Evolutionary conservation across 768 basidiomycete genomes (phyloP), one percentile per base, ranked within the genome.

Genomic region (Terana coerulea): DNA sequence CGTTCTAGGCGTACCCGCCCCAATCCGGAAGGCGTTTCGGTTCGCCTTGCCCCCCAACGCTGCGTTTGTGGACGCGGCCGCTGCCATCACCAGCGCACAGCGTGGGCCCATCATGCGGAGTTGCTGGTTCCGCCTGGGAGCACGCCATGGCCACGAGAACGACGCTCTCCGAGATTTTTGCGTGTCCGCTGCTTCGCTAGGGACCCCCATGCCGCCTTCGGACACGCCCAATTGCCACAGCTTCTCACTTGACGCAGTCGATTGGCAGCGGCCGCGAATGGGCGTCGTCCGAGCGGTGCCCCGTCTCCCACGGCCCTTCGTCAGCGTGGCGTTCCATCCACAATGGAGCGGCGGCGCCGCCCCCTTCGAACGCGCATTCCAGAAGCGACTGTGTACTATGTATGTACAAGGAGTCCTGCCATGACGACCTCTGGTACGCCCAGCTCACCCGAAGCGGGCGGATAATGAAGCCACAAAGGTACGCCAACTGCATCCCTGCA

Each of bases 91-190:
- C 19, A 44, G 41, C 24, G 29, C 37, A 30, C 17, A 36, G 48
- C 11, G n/a, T 49, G 54, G 54, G 46, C 40, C 54, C 33, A 36
- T 51, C 36, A 39, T 33, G 21, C 15, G 36, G 28, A 30, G 25
- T 53, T 48, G 40, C 52, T 41, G 39, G 47, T 37, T 45, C 54
- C 49, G 49, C 54, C 42, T 50, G 54, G 34, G 49, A 55, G 41
- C 28, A 12, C 43, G 15, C 25, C 26, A 47, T 41, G 54, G 25
- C 41, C 54, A 55, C 54, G 49, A 43, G 49, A 55, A 50, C 49
- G 21, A 22, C 31, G 42, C 34, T 14, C 31, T 25, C 54, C 54
- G 54, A 55, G 42, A 29, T 44, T 55, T 55, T 33, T 40, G 54
- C 54, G 52, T 24, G 30, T 26, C 33, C 39, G 42, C n/a, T 10